Evolutionary conservation across 1,284 basidiomycete genomes (phyloP).

Genomic region (Leccinum brunneo-olivaceum): DNA sequence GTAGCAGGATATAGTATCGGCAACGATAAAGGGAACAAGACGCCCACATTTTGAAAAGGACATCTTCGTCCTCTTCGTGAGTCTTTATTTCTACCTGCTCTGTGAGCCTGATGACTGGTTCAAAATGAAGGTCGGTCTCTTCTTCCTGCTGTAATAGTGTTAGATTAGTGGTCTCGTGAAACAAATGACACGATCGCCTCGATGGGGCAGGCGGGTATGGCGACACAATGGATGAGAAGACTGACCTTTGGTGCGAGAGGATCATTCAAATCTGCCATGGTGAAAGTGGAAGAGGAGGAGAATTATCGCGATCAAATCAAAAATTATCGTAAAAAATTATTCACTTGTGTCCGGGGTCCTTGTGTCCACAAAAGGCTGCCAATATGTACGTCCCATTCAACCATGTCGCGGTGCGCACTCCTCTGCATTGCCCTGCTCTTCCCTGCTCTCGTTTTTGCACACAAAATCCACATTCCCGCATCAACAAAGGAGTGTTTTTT

Average conservation of each 20-base stretch:
- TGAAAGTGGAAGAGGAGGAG: constrained; percentile 27
- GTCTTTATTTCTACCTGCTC: constrained; percentile 95
- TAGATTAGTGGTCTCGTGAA: constrained; percentile 26
- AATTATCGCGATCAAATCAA: constrained; percentile 23
- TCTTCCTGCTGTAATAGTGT: constrained; percentile 53
- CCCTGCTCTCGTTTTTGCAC: constrained; percentile 44
- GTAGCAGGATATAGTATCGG: constrained; percentile 12
- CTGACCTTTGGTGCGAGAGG: constrained; percentile 66
- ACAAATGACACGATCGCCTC: constrained; percentile 28
- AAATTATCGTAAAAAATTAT: constrained; percentile 9
- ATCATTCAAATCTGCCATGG: constrained; percentile 59
- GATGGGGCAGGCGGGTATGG: constrained; percentile 14
- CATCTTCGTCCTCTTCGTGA: constrained; percentile 90
- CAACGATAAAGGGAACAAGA: constrained; percentile 7
- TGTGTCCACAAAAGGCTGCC: neutral
- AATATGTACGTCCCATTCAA: neutral
- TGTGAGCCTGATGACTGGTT: constrained; percentile 97
- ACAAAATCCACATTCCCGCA: constrained; percentile 69
- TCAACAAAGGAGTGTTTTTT: constrained; percentile 95
- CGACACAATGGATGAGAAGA: constrained; percentile 5
- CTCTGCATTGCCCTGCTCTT: constrained; percentile 11
- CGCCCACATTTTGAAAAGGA: constrained; percentile 93
- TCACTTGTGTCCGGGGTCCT: constrained; percentile 26
- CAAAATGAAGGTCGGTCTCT: constrained; percentile 87
- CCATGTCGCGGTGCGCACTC: constrained; percentile 22